These are phyloP conservation scores for Jaminaea rosea DNA, from an alignment of 1,284 basidiomycete genomes.

Conservation along the genomic window DNA sequence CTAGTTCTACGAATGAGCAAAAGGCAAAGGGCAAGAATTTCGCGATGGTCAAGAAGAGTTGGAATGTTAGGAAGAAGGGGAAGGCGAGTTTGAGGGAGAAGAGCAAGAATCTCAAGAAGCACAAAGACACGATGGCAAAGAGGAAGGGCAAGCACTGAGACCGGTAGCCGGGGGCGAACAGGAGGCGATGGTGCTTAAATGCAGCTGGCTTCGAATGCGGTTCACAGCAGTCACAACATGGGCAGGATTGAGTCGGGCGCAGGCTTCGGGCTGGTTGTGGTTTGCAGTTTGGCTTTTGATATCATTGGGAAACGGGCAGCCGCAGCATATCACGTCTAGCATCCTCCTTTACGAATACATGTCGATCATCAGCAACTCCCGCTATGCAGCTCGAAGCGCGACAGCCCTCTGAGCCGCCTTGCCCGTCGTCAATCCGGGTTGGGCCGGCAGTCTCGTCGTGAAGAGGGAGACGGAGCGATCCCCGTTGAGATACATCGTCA, in stretches of 20 bases:
- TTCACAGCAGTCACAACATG: too few species aligned
- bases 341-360: too few species aligned
- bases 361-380: background rate
- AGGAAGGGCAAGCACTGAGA: slow-evolving; percentile 4
- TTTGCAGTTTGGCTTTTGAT: too few species aligned
- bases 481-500: slow-evolving; percentile 84
- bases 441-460: slow-evolving; percentile 69
- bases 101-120: slow-evolving; percentile 30
- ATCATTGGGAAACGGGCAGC: too few species aligned
- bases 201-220: too few species aligned
- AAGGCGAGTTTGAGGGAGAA: slow-evolving; percentile 42
- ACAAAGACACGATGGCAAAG: slow-evolving; percentile 41
- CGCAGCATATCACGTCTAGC: too few species aligned
- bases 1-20: slow-evolving; percentile 33
- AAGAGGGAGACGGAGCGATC: slow-evolving; percentile 84
- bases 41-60: slow-evolving; percentile 38
- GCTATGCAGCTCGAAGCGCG: slow-evolving; percentile 31
- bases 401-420: slow-evolving; percentile 38
- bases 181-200: too few species aligned
- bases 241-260: too few species aligned
- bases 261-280: too few species aligned
- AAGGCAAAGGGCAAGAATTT: slow-evolving; percentile 43
- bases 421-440: slow-evolving; percentile 42
- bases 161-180: background rate
- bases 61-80: slow-evolving; percentile 40